phyloP scores from a whole-genome alignment of 2,329 filamentous ascomycete genomes.

The Pezicula radicicola region DNA sequence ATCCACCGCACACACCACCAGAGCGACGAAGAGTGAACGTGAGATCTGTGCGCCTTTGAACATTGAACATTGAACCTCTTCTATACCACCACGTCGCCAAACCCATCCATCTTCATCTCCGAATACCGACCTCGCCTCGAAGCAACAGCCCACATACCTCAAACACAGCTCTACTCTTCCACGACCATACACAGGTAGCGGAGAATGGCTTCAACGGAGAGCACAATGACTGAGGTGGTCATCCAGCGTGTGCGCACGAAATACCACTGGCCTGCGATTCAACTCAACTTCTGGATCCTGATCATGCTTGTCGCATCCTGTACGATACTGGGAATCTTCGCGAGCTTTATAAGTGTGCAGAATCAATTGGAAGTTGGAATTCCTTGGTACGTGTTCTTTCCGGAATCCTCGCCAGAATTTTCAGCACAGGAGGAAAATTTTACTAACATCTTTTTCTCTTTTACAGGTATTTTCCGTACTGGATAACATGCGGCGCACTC shows the following conservation, averaged over 20 bases:
- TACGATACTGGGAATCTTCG: constrained; percentile 59
- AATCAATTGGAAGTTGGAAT: constrained; percentile 48
- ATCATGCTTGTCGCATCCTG: constrained; percentile 59
- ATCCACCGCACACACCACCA: too few species aligned
- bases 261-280: constrained; percentile 67
- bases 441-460: neutral
- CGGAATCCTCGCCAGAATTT: neutral
- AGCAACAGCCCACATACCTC: neutral
- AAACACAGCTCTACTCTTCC: neutral
- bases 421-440: neutral
- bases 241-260: constrained; percentile 25
- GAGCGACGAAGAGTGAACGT: too few species aligned
- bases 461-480: constrained; percentile 65
- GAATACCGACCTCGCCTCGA: too few species aligned
- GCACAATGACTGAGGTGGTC: constrained; percentile 21
- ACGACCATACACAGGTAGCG: neutral
- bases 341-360: constrained; percentile 58
- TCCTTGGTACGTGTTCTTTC: constrained; percentile 50
- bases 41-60: too few species aligned
- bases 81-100: too few species aligned
- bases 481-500: constrained; percentile 55
- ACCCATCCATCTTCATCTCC: too few species aligned
- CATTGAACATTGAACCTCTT: too few species aligned
- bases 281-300: constrained; percentile 66
- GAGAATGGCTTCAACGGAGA: constrained; percentile 23